Conservation (phyloP, 805 yeast species). For the Gaillardinia entomophila region DNA sequence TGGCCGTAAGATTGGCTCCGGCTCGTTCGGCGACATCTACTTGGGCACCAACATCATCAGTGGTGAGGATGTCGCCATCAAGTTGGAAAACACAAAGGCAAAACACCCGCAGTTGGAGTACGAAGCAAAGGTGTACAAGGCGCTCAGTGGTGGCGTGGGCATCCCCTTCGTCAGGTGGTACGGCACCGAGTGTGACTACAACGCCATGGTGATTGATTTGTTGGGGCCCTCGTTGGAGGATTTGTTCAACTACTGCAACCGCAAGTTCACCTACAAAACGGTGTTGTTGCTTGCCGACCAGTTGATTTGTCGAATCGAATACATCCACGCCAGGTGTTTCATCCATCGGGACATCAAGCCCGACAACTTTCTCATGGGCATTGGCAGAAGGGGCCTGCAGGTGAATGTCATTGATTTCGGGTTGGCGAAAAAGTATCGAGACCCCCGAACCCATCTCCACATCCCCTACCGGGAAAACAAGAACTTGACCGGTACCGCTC, state of each 20-base stretch:
- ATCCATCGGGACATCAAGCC: slow-evolving; percentile 83
- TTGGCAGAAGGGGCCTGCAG: slow-evolving; percentile 90
- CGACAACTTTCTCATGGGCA: slow-evolving; percentile 81
- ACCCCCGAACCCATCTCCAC: slow-evolving; percentile 89
- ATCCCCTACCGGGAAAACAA: slow-evolving; percentile 50
- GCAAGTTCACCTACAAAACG: slow-evolving; percentile 90
- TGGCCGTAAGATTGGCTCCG: slow-evolving; percentile 94
- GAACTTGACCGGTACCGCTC: slow-evolving; percentile 16
- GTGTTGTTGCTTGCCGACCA: slow-evolving; percentile 92
- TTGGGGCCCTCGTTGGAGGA: slow-evolving; percentile 95
- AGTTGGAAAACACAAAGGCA: slow-evolving; percentile 81
- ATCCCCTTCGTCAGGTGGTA: slow-evolving; percentile 96
- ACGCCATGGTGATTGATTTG: slow-evolving; percentile 94
- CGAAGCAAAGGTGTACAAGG: slow-evolving; percentile 93
- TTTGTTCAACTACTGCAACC: slow-evolving; percentile 89
- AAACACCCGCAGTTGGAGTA: slow-evolving; percentile 96
- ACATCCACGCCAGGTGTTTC: slow-evolving; percentile 90
- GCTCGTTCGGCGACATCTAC: slow-evolving; percentile 96
- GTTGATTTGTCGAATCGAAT: slow-evolving; percentile 88
- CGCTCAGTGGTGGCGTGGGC: slow-evolving; percentile 93
- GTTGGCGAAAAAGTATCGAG: slow-evolving; percentile 87
- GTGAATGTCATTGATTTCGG: slow-evolving; percentile 95
- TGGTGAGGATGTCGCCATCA: slow-evolving; percentile 97
- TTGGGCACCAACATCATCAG: slow-evolving; percentile 88
- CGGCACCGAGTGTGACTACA: slow-evolving; percentile 94